Evolutionary conservation across 176 grass and related monocot species (phyloP).

Genomic region (Neostapfia colusana): DNA sequence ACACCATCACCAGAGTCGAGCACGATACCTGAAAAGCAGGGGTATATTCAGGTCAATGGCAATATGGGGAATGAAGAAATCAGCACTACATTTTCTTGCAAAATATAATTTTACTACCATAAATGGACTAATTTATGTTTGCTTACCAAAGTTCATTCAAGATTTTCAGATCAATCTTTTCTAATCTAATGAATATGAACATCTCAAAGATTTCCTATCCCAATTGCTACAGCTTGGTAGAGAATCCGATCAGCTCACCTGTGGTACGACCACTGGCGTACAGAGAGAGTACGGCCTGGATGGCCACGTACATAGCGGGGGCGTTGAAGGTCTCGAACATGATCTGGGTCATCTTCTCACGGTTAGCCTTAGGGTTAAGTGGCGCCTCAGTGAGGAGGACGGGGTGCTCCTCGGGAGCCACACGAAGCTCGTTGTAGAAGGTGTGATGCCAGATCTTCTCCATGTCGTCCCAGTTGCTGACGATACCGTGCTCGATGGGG

Average conservation of each 20-base stretch:
- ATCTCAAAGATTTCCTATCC: not conserved
- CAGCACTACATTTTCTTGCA: not conserved
- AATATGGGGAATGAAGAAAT: not conserved
- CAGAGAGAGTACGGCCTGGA: slow-evolving; percentile 69
- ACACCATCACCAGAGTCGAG: slow-evolving; percentile 84
- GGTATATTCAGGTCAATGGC: not conserved
- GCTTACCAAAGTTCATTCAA: not conserved
- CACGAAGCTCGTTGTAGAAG: slow-evolving; percentile 65
- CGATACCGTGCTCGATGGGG: slow-evolving; percentile 72
- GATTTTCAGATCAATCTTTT: not conserved
- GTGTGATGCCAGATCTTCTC: slow-evolving; percentile 86
- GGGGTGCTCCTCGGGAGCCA: slow-evolving; percentile 64
- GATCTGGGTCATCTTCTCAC: slow-evolving; percentile 77
- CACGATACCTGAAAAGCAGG: slow-evolving; percentile 60
- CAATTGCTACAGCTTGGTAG: not conserved
- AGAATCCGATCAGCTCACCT: slow-evolving; percentile 36
- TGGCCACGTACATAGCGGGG: slow-evolving; percentile 68
- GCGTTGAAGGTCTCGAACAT: slow-evolving; percentile 84
- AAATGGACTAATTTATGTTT: not conserved
- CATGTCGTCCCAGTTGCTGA: slow-evolving; percentile 77
- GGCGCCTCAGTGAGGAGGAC: slow-evolving; percentile 69
- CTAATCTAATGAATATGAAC: not conserved
- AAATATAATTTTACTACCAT: not conserved
- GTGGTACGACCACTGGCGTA: slow-evolving; percentile 73
- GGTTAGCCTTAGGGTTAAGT: slow-evolving; percentile 67